Conservation (phyloP, 768 basidiomycete species). For the Scleroderma citrinum region DNA sequence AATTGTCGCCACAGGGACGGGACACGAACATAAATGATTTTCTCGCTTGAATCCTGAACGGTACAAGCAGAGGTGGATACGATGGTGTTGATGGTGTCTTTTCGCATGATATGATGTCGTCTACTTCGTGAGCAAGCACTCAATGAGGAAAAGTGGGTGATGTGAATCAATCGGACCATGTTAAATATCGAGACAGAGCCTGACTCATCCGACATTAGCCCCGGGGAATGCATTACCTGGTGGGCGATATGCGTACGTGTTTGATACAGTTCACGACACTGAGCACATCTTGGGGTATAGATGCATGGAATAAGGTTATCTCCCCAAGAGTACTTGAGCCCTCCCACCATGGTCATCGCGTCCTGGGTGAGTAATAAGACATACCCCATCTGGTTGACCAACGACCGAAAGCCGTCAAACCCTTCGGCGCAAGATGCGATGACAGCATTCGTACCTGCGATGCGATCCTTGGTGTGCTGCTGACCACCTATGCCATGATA, state of each 20-base stretch:
- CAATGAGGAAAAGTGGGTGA: not conserved
- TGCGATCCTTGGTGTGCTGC: too few relatives aligned
- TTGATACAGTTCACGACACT: not conserved
- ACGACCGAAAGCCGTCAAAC: not conserved
- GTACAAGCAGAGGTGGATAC: not conserved
- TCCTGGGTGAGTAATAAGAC: not conserved
- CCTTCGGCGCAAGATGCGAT: not conserved
- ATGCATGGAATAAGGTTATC: not conserved
- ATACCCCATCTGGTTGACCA: not conserved
- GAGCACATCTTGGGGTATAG: not conserved
- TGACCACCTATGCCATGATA: too few relatives aligned
- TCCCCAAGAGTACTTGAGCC: not conserved
- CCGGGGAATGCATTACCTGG: not conserved
- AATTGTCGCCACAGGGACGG: not conserved
- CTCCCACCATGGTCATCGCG: too few relatives aligned
- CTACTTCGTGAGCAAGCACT: not conserved
- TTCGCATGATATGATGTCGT: not conserved
- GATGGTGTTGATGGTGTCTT: not conserved
- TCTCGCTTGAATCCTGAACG: not conserved
- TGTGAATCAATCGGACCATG: not conserved
- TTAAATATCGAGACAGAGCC: slow-evolving; percentile 18
- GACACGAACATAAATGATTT: slow-evolving; percentile 8
- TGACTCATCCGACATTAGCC: not conserved
- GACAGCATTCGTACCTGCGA: not conserved
- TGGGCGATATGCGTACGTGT: not conserved